phyloP scores from a whole-genome alignment of 1,139 yeast species.

The Zygosaccharomyces sapae region DNA sequence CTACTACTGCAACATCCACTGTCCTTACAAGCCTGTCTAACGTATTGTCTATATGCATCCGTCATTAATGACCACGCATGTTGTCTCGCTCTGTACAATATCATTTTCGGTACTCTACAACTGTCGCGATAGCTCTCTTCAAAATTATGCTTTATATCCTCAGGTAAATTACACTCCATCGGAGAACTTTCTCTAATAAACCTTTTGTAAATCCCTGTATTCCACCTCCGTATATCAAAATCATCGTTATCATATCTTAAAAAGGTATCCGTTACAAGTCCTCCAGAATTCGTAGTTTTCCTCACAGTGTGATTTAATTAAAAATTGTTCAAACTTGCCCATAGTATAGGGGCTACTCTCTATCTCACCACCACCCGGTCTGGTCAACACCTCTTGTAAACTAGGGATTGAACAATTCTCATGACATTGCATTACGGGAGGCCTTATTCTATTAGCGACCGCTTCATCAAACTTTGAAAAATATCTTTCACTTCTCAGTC shows the following conservation, averaged over 20 bases:
- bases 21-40: constrained; percentile 5
- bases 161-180: constrained; percentile 34
- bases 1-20: neutral
- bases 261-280: constrained; percentile 12
- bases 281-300: constrained; percentile 32
- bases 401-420: constrained; percentile 15
- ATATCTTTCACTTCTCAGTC: too few species aligned
- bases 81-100: constrained; percentile 26
- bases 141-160: constrained; percentile 24
- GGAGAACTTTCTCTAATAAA: constrained; percentile 30
- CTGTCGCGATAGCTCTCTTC: constrained; percentile 18
- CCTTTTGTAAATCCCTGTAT: constrained; percentile 21
- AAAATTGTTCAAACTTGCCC: constrained; percentile 25
- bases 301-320: constrained; percentile 30
- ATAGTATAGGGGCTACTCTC: constrained; percentile 17
- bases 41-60: constrained; percentile 28
- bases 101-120: constrained; percentile 9
- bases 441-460: too few species aligned
- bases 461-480: neutral
- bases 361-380: constrained; percentile 7
- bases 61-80: constrained; percentile 28
- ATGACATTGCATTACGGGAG: constrained; percentile 1
- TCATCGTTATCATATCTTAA: constrained; percentile 12
- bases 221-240: constrained; percentile 23
- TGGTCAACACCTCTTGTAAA: constrained; percentile 18